phyloP scores from a whole-genome alignment of 805 yeast genomes.

The Schizosaccharomyces lindneri region DNA sequence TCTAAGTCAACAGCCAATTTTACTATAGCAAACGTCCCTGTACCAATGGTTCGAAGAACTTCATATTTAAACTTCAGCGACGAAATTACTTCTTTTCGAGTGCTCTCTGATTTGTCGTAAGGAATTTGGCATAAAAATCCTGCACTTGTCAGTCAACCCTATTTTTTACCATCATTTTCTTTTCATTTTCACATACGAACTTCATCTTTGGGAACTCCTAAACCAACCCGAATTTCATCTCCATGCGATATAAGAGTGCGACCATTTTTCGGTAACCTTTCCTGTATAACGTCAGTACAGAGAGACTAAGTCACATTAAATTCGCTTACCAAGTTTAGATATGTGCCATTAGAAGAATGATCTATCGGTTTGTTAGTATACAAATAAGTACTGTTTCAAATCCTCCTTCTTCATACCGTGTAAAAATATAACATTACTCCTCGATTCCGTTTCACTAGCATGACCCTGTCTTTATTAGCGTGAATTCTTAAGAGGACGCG shows the following conservation, averaged over 20 bases:
- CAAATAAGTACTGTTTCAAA: background rate
- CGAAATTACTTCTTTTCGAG: background rate
- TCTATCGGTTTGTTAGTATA: background rate
- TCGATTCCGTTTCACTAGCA: background rate
- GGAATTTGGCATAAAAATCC: slow-evolving; percentile 7
- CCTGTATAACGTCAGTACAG: slow-evolving; percentile 13
- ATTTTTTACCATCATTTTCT: too few relatives aligned
- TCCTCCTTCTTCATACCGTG: background rate
- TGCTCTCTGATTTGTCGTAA: background rate
- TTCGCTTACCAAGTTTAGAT: slow-evolving; percentile 1
- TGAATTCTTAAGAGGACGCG: background rate
- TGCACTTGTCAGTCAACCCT: slow-evolving; percentile 10
- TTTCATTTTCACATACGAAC: slow-evolving; percentile 7
- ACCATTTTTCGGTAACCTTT: slow-evolving; percentile 44
- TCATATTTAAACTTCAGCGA: slow-evolving; percentile 16
- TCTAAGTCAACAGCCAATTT: background rate
- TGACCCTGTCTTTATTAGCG: background rate
- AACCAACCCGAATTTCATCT: slow-evolving; percentile 76
- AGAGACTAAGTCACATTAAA: background rate
- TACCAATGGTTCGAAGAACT: slow-evolving; percentile 39
- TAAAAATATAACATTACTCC: background rate
- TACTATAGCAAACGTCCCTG: background rate
- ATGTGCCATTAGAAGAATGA: slow-evolving; percentile 1
- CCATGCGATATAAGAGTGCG: slow-evolving; percentile 73
- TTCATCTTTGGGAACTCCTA: slow-evolving; percentile 54